A percentile compares a stretch with the other conserved stretches of the same genome.
phyloP scores from a whole-genome alignment of 208 protist species.

The Blastocrithidia nonstop region DNA sequence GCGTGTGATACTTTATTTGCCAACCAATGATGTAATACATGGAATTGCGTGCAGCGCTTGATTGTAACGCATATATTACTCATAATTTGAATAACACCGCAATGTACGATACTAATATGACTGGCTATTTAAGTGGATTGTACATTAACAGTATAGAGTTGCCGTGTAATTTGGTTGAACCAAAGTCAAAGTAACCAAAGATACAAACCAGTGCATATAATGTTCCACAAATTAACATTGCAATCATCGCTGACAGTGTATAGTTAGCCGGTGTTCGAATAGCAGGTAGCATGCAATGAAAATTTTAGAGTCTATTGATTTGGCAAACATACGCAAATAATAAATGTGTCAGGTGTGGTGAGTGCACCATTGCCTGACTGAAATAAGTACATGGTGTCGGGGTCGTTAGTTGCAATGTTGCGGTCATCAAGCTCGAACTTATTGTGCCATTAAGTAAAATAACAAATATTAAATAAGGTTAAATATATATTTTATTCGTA shows the following conservation, averaged over 20 bases:
- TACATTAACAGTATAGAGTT: slow-evolving; percentile 39
- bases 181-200: slow-evolving; percentile 63
- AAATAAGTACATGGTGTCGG: slow-evolving; percentile 22
- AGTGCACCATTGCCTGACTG: slow-evolving; percentile 21
- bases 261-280: slow-evolving; percentile 11
- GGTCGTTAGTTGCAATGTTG: slow-evolving; percentile 4
- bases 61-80: slow-evolving; percentile 29
- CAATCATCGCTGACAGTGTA: slow-evolving; percentile 19
- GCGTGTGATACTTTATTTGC: too few relatives aligned
- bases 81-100: slow-evolving; percentile 48
- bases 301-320: slow-evolving; percentile 28
- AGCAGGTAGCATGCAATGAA: slow-evolving; percentile 20
- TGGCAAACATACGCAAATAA: slow-evolving; percentile 57
- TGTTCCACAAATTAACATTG: slow-evolving; percentile 29
- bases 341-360: slow-evolving; percentile 19
- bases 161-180: too few relatives aligned
- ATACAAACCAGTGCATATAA: slow-evolving; percentile 35
- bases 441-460: too few relatives aligned
- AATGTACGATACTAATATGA: too few relatives aligned
- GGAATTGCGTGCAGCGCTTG: slow-evolving; percentile 25
- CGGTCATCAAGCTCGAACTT: too few relatives aligned
- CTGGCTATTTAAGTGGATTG: slow-evolving; percentile 21
- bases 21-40: too few relatives aligned
- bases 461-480: too few relatives aligned
- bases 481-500: too few relatives aligned